Conservation (phyloP, 2,329 filamentous ascomycete species). For the Fusarium sp. region DNA sequence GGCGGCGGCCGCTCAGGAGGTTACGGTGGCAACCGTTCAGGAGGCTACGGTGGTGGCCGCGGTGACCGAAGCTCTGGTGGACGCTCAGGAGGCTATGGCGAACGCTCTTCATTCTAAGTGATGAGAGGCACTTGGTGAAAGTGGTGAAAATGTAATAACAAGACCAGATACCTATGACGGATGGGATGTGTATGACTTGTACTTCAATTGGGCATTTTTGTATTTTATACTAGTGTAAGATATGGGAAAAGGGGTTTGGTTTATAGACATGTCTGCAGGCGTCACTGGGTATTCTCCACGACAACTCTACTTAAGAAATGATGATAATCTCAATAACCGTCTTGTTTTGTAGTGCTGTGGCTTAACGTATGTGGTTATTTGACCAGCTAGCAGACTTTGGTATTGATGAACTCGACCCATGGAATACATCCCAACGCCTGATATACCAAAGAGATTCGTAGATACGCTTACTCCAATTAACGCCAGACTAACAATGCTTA, state of each 20-base stretch:
- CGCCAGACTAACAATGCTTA: constrained; percentile 19
- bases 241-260: constrained; percentile 36
- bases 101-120: constrained; percentile 16
- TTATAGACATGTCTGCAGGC: constrained; percentile 39
- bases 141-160: constrained; percentile 34
- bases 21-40: background rate
- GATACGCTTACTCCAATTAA: constrained; percentile 21
- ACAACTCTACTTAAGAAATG: constrained; percentile 43
- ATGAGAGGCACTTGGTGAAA: background rate
- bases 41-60: background rate
- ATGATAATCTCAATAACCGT: constrained; percentile 15
- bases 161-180: constrained; percentile 18
- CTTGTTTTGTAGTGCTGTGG: background rate
- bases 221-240: constrained; percentile 37
- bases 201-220: constrained; percentile 40
- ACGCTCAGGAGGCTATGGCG: constrained; percentile 19
- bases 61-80: constrained; percentile 18
- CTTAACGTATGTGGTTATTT: background rate
- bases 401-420: background rate
- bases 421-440: background rate
- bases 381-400: background rate
- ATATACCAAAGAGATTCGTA: background rate
- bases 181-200: constrained; percentile 39
- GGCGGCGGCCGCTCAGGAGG: background rate
- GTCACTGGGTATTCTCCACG: constrained; percentile 34